Evolutionary conservation across 2,329 filamentous ascomycete genomes (phyloP).

Genomic region (Arthroderma sp.): DNA sequence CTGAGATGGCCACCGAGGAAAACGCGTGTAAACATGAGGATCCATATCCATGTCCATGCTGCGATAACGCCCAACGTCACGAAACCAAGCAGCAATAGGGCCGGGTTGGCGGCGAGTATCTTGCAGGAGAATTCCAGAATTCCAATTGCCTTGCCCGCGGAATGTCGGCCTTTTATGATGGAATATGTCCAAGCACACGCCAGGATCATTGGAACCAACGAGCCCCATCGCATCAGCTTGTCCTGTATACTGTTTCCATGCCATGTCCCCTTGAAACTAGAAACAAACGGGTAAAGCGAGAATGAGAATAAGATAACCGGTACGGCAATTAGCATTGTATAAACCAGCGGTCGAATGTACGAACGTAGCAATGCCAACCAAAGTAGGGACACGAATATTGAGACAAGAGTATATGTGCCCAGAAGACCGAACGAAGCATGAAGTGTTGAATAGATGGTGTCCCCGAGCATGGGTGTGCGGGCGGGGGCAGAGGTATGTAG

Average conservation of each 20-base stretch:
- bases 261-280: conserved; percentile 68
- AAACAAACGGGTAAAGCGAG: conserved; percentile 78
- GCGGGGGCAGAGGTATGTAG: conserved; percentile 67
- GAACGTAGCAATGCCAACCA: conserved; percentile 84
- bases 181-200: conserved; percentile 73
- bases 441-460: conserved; percentile 86
- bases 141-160: conserved; percentile 67
- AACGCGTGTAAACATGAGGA: conserved; percentile 88
- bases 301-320: conserved; percentile 80
- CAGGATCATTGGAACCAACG: conserved; percentile 60
- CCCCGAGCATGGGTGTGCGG: conserved; percentile 55
- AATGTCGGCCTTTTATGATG: conserved; percentile 64
- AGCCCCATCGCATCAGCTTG: conserved; percentile 73
- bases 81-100: conserved; percentile 72
- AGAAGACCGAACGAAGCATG: conserved; percentile 80
- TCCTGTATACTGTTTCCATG: conserved; percentile 75
- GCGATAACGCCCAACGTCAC: conserved; percentile 62
- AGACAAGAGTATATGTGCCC: conserved; percentile 80
- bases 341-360: conserved; percentile 74
- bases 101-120: conserved; percentile 73
- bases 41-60: conserved; percentile 88
- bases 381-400: conserved; percentile 70
- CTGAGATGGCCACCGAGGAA: conserved; percentile 85
- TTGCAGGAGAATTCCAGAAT: conserved; percentile 87
- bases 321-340: conserved; percentile 67